Evolutionary conservation across 2,329 filamentous ascomycete species (phyloP).

Genomic region (Fusarium palustre): DNA sequence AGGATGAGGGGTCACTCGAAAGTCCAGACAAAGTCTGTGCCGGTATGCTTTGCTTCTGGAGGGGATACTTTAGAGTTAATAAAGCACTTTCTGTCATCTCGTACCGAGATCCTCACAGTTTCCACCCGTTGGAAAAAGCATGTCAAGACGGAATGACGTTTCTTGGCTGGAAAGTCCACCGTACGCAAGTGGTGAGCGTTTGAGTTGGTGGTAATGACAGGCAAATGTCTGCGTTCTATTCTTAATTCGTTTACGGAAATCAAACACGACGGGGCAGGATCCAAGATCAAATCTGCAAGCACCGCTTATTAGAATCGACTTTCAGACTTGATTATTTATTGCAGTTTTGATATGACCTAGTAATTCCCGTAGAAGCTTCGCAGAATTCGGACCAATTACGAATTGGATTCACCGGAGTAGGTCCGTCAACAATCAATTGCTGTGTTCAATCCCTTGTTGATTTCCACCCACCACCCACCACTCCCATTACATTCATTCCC

Average conservation of each 20-base stretch:
- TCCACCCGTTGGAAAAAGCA: background rate
- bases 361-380: background rate
- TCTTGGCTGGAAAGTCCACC: background rate
- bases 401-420: constrained; percentile 1
- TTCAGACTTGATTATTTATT: background rate
- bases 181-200: background rate
- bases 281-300: background rate
- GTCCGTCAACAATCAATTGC: background rate
- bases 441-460: background rate
- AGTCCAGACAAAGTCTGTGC: background rate
- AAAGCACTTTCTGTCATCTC: background rate
- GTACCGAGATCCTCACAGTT: background rate
- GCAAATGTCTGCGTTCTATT: background rate
- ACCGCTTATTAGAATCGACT: constrained; percentile 4
- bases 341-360: background rate
- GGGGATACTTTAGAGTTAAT: background rate
- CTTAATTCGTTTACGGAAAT: background rate
- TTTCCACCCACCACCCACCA: constrained; percentile 21
- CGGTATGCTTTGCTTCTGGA: background rate
- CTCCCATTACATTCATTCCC: constrained; percentile 10
- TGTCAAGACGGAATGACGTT: constrained; percentile 21
- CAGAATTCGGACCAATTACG: background rate
- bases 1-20: background rate
- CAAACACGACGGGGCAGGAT: constrained; percentile 1
- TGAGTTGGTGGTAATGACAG: no score